Conservation (phyloP, 768 basidiomycete genomes). For the Russula ochroleuca region DNA sequence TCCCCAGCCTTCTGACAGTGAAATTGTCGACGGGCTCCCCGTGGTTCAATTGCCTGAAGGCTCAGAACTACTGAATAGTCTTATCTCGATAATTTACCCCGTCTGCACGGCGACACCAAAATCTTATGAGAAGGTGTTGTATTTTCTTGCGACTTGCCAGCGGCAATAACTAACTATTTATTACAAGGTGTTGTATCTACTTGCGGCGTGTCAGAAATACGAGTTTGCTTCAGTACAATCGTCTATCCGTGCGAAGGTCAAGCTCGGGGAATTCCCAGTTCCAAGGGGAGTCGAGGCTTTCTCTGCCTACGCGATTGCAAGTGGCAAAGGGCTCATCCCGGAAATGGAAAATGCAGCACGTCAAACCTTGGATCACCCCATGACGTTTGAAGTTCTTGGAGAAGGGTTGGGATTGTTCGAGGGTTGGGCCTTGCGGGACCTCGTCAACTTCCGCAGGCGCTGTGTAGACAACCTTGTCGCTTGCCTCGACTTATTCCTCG, state of each 20-base stretch:
- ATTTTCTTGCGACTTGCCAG: background rate
- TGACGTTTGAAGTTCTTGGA: background rate
- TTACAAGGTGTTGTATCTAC: background rate
- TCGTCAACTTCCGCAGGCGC: background rate
- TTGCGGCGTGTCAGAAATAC: constrained; percentile 30
- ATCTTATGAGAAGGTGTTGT: background rate
- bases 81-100: constrained; percentile 13
- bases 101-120: background rate
- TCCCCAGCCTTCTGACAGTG: background rate
- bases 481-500: background rate
- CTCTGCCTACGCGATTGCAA: background rate
- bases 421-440: background rate
- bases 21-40: constrained; percentile 8
- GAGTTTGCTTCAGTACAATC: constrained; percentile 22
- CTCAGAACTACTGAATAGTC: background rate
- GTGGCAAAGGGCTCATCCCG: background rate
- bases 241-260: background rate
- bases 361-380: background rate
- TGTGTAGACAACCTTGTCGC: background rate
- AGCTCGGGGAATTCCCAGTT: background rate
- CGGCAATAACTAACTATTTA: too few relatives aligned
- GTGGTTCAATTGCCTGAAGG: background rate
- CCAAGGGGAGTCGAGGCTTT: background rate
- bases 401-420: background rate
- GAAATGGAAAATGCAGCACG: background rate